Percentiles rank a stretch among this genome's conserved stretches.
phyloP scores from a whole-genome alignment of 2,329 filamentous ascomycete genomes.

The Botrytis cinerea region DNA sequence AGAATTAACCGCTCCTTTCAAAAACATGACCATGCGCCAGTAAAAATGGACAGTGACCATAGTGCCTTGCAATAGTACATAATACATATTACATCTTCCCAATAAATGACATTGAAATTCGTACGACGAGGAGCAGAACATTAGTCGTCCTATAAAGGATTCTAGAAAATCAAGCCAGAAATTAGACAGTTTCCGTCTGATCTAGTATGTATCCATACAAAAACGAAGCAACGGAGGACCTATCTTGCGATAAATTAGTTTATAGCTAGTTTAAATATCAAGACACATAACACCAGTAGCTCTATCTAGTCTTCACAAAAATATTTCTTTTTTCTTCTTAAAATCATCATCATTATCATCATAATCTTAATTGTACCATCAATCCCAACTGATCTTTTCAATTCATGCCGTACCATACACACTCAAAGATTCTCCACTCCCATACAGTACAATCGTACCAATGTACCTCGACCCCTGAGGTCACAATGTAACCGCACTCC shows the following conservation, averaged over 20 bases:
- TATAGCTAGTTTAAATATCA: too few relatives aligned
- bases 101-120: background rate
- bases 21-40: background rate
- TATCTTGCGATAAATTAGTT: too few relatives aligned
- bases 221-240: too few relatives aligned
- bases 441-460: background rate
- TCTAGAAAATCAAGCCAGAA: background rate
- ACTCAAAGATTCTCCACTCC: background rate
- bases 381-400: background rate
- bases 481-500: background rate
- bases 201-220: too few relatives aligned
- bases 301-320: background rate
- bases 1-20: background rate
- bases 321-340: background rate
- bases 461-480: background rate
- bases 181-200: background rate
- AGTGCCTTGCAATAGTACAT: background rate
- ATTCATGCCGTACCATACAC: background rate
- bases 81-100: background rate
- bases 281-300: too few relatives aligned
- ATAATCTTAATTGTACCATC: background rate
- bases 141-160: background rate
- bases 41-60: background rate
- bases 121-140: background rate
- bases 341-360: slow-evolving; percentile 4